Conservation (phyloP, 208 protist genomes). For the Wallacemonas sp. region DNA sequence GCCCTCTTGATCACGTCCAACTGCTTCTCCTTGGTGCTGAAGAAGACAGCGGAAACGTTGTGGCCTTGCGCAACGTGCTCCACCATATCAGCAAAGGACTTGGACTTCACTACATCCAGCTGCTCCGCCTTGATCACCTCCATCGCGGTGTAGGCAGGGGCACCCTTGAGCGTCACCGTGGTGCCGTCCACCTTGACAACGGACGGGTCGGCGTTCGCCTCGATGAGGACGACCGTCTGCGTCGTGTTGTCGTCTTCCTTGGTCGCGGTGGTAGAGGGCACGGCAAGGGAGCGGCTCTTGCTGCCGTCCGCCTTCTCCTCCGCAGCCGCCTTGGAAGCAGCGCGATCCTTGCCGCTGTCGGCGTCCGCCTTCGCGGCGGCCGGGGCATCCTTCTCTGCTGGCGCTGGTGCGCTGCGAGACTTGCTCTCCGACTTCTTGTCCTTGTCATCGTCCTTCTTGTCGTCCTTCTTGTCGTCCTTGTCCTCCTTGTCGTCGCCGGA, state of each 20-base stretch:
- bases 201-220: not conserved
- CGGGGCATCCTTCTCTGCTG: conserved; percentile 2
- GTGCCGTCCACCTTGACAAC: conserved; percentile 3
- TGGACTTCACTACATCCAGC: not conserved
- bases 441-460: conserved; percentile 1
- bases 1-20: conserved; percentile 14
- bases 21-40: conserved; percentile 4
- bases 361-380: not conserved
- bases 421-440: not conserved
- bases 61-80: conserved; percentile 25
- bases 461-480: conserved; percentile 7
- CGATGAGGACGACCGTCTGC: conserved; percentile 13
- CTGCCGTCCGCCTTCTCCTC: conserved; percentile 1
- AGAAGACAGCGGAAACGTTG: conserved; percentile 26
- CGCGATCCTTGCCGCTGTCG: not conserved
- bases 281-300: conserved; percentile 26
- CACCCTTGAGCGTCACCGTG: not conserved
- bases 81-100: conserved; percentile 7
- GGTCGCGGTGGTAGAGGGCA: conserved; percentile 11
- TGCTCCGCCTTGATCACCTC: conserved; percentile 2
- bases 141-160: not conserved
- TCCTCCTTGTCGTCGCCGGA: conserved; percentile 8
- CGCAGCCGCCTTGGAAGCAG: not conserved
- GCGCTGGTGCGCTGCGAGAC: not conserved
- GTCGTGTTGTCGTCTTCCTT: conserved; percentile 15